phyloP scores from a whole-genome alignment of 2,329 filamentous ascomycete genomes.

The Talaromyces sp. region DNA sequence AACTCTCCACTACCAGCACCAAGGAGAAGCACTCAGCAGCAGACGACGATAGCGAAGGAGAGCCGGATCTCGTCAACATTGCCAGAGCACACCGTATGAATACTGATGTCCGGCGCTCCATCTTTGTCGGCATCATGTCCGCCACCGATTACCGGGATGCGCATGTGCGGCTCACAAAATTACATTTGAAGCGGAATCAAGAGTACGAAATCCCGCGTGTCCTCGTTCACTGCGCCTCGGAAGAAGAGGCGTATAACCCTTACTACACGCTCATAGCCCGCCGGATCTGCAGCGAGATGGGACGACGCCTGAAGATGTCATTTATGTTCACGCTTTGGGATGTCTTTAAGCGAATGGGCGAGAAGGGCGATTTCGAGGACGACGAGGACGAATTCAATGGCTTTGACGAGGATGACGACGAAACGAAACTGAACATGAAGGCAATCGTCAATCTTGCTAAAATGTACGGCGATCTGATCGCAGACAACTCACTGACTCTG shows the following conservation, averaged over 20 bases:
- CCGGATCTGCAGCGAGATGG: conserved; percentile 62
- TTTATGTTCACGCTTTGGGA: conserved; percentile 88
- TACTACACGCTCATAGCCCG: conserved; percentile 87
- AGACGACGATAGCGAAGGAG: conserved; percentile 29
- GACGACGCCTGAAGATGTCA: conserved; percentile 71
- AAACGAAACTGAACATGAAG: conserved; percentile 47
- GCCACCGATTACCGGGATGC: conserved; percentile 81
- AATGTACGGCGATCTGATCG: conserved; percentile 60
- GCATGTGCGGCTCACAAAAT: conserved; percentile 70
- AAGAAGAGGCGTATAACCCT: conserved; percentile 80
- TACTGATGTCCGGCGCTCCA: conserved; percentile 79
- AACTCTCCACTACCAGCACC: conserved; percentile 17
- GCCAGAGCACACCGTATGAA: conserved; percentile 80
- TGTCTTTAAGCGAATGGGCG: conserved; percentile 79
- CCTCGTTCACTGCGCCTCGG: conserved; percentile 78
- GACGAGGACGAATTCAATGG: conserved; percentile 46
- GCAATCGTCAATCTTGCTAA: conserved; percentile 65
- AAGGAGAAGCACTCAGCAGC: conserved; percentile 5
- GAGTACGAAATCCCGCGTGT: conserved; percentile 83
- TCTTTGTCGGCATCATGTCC: conserved; percentile 87
- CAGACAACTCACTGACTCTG: conserved; percentile 56
- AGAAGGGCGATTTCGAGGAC: conserved; percentile 58
- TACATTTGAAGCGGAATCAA: conserved; percentile 80
- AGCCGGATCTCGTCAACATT: conserved; percentile 66
- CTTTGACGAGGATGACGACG: conserved; percentile 46